phyloP scores from a whole-genome alignment of 1,284 basidiomycete species.

The Ganoderma boninense region DNA sequence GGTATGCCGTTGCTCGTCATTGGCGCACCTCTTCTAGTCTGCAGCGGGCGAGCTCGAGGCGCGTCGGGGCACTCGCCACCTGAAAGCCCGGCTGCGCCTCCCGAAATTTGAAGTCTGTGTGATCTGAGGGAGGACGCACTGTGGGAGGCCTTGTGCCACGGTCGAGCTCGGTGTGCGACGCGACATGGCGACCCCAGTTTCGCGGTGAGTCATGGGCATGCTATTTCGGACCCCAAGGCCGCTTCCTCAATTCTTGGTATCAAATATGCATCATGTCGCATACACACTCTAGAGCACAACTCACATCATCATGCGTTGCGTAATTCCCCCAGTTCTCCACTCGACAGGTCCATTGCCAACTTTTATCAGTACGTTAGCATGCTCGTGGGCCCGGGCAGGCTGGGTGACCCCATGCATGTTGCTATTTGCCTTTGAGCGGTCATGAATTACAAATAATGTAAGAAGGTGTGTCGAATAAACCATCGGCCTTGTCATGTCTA shows the following conservation, averaged over 20 bases:
- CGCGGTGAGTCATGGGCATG: neutral
- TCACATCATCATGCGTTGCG: neutral
- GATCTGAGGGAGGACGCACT: neutral
- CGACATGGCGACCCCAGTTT: conserved; percentile 1
- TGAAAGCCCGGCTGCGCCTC: neutral
- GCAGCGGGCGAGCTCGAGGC: neutral
- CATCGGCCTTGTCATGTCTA: conserved; percentile 2
- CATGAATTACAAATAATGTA: conserved; percentile 1
- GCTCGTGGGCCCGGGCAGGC: conserved; percentile 1
- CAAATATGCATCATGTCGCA: conserved; percentile 1
- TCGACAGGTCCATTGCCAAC: neutral
- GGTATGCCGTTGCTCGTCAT: neutral
- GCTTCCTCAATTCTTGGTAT: conserved; percentile 4
- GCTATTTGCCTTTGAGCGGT: neutral
- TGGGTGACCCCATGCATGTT: neutral
- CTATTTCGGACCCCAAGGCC: neutral
- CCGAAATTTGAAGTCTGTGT: conserved; percentile 3
- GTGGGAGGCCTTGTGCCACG: conserved; percentile 1
- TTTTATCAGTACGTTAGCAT: neutral
- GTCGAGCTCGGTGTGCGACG: neutral
- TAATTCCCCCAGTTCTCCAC: neutral
- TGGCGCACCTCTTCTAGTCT: neutral
- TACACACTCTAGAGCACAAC: neutral
- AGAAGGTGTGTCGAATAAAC: conserved; percentile 3
- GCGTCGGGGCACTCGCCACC: neutral